Conservation (phyloP, 306 rosid species). For the Trifolium subterraneum region DNA sequence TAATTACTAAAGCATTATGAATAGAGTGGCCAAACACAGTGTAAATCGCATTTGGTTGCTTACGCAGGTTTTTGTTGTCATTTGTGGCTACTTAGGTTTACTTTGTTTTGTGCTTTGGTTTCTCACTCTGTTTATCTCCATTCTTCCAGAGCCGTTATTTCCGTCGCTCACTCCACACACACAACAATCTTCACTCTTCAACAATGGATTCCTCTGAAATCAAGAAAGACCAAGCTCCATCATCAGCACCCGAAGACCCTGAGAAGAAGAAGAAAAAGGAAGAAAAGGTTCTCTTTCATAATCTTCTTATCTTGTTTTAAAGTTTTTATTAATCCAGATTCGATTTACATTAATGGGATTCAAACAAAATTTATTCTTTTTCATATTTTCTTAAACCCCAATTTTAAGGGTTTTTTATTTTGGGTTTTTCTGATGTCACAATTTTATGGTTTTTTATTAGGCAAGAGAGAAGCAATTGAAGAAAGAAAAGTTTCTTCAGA, state of each 20-base stretch:
- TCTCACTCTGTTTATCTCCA: neutral
- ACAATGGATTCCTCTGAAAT: conserved; percentile 42
- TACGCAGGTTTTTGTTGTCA: too few species aligned
- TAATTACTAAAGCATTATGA: too few species aligned
- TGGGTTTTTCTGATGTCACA: neutral
- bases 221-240: conserved; percentile 44
- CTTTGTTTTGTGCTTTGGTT: neutral
- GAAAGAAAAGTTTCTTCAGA: conserved; percentile 67
- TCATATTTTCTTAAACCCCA: conserved; percentile 1
- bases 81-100: neutral
- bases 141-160: conserved; percentile 14
- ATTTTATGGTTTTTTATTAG: conserved; percentile 46
- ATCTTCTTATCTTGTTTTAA: neutral
- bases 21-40: too few species aligned
- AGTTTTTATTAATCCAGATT: neutral
- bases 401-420: neutral
- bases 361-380: neutral
- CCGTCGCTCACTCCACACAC: conserved; percentile 9
- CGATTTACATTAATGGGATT: conserved; percentile 14
- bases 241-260: conserved; percentile 66
- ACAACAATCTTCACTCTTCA: conserved; percentile 14
- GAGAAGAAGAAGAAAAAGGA: conserved; percentile 95
- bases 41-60: too few species aligned
- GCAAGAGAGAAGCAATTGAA: conserved; percentile 95
- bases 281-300: conserved; percentile 66